A percentile compares a stretch with the other conserved stretches of the same genome.
Evolutionary conservation across 306 rosid genomes (phyloP).

Genomic region (Mimosa bimucronata): DNA sequence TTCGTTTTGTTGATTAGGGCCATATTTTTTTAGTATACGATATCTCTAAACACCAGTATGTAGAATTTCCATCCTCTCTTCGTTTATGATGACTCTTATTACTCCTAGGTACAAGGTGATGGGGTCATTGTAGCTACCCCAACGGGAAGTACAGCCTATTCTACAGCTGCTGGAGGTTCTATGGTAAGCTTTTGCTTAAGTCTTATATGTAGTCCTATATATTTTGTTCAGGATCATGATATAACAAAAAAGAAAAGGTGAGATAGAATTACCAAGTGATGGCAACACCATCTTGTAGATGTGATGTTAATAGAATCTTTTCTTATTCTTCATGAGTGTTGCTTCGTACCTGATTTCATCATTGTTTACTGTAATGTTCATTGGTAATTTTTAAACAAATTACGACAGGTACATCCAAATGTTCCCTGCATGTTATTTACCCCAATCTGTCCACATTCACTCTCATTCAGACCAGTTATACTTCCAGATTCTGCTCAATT

Average conservation of each 20-base stretch:
- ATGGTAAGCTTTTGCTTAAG: slow-evolving; percentile 60
- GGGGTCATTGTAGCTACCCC: slow-evolving; percentile 99
- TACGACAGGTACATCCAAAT: slow-evolving; percentile 92
- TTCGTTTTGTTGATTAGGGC: slow-evolving; percentile 17
- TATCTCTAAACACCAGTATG: slow-evolving; percentile 31
- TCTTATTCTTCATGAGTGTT: background rate
- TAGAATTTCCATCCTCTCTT: slow-evolving; percentile 17
- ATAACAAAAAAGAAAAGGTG: background rate
- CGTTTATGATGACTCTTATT: slow-evolving; percentile 20
- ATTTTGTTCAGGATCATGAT: background rate
- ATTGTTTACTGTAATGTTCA: slow-evolving; percentile 27
- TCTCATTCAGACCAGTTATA: slow-evolving; percentile 95
- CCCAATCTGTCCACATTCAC: slow-evolving; percentile 97
- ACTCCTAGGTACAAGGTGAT: slow-evolving; percentile 92
- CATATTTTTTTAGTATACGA: slow-evolving; percentile 16
- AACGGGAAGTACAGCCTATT: slow-evolving; percentile 98
- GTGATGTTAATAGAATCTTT: background rate
- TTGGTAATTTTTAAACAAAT: slow-evolving; percentile 25
- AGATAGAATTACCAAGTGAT: background rate
- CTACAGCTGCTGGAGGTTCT: slow-evolving; percentile 99
- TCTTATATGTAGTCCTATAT: background rate
- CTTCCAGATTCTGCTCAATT: slow-evolving; percentile 96
- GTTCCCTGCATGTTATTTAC: slow-evolving; percentile 97
- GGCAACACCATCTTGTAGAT: background rate
- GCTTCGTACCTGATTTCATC: slow-evolving; percentile 6